Percentiles rank a stretch among this genome's conserved stretches.
phyloP scores from a whole-genome alignment of 2,329 filamentous ascomycete genomes.

The Fusarium kyushuense region DNA sequence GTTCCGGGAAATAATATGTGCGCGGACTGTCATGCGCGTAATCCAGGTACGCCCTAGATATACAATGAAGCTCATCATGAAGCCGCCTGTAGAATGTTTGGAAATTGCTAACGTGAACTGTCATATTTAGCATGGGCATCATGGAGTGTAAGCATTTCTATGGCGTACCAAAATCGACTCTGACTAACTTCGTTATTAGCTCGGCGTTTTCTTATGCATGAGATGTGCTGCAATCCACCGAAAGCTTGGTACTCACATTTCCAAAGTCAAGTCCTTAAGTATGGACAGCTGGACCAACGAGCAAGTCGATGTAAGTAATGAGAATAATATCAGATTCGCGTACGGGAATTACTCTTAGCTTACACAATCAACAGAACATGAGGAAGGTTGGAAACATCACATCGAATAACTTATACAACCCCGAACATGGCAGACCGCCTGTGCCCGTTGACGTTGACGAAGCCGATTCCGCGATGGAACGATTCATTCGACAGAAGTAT shows the following conservation, averaged over 20 bases:
- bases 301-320: conserved; percentile 85
- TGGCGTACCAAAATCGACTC: conserved; percentile 4
- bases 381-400: conserved; percentile 87
- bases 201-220: conserved; percentile 98
- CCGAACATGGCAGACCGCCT: conserved; percentile 82
- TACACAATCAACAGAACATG: conserved; percentile 78
- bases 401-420: conserved; percentile 92
- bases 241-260: conserved; percentile 96
- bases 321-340: neutral
- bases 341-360: conserved; percentile 17
- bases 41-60: conserved; percentile 77
- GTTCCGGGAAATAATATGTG: conserved; percentile 91
- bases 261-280: conserved; percentile 97
- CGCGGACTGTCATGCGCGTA: conserved; percentile 91
- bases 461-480: conserved; percentile 92
- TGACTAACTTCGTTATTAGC: conserved; percentile 60
- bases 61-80: conserved; percentile 9
- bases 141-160: conserved; percentile 80
- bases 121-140: conserved; percentile 83
- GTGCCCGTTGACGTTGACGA: conserved; percentile 93
- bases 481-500: conserved; percentile 96
- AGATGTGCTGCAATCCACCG: conserved; percentile 95
- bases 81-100: conserved; percentile 1
- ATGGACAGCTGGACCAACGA: conserved; percentile 98
- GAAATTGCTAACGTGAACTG: conserved; percentile 46